Evolutionary conservation across 345 rosid species (phyloP).

Genomic region (Citrus hindsii): DNA sequence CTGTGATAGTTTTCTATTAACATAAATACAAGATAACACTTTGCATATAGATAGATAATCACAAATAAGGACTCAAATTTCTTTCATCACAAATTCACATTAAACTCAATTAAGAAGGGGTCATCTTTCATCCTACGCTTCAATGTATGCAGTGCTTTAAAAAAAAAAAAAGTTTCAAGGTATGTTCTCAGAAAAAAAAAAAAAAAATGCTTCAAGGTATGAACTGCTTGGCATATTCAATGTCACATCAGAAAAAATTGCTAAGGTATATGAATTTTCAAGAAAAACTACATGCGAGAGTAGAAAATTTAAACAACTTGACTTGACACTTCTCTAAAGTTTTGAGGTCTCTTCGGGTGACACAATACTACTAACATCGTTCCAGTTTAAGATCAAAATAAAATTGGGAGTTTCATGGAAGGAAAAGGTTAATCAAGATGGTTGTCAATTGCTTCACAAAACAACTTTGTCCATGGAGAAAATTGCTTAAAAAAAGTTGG

Average conservation of each 20-base stretch:
- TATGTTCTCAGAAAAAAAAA: no score
- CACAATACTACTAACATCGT: neutral
- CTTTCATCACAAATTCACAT: slow-evolving; percentile 1
- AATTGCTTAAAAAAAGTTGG: neutral
- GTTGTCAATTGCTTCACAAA: neutral
- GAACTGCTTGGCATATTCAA: neutral
- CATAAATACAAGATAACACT: neutral
- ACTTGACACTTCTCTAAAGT: neutral
- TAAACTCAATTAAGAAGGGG: neutral
- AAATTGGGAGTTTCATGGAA: neutral
- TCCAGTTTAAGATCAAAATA: neutral
- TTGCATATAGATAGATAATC: neutral
- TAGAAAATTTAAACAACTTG: neutral
- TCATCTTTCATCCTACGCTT: neutral
- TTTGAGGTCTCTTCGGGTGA: neutral
- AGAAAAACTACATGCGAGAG: neutral
- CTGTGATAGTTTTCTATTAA: slow-evolving; percentile 3
- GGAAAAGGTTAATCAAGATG: neutral
- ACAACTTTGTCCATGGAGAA: neutral
- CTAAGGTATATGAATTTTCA: neutral
- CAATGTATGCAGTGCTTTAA: neutral
- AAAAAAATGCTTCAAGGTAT: neutral
- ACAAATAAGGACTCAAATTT: neutral
- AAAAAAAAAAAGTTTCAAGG: no score
- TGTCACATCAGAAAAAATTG: neutral